Conservation (phyloP, 768 basidiomycete species). For the Hirschioporus abietinus region DNA sequence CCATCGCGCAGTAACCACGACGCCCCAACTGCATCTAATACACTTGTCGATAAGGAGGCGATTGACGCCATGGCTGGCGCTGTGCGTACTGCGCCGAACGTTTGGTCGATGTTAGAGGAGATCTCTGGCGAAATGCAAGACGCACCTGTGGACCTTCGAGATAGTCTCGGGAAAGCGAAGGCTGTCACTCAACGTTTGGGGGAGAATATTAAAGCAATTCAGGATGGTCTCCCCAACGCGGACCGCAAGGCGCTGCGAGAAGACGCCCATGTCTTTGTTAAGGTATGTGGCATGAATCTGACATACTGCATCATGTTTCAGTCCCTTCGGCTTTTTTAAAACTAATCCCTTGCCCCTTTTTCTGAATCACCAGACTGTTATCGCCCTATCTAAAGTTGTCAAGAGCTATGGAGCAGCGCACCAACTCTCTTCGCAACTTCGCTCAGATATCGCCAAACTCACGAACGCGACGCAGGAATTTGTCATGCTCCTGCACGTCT, state of each 20-base stretch:
- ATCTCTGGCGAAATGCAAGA: slow-evolving; percentile 42
- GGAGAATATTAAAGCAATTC: slow-evolving; percentile 51
- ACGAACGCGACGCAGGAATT: slow-evolving; percentile 85
- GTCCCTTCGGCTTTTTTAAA: background rate
- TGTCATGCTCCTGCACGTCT: slow-evolving; percentile 80
- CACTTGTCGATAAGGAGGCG: slow-evolving; percentile 71
- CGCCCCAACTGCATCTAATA: slow-evolving; percentile 34
- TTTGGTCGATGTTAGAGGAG: slow-evolving; percentile 80
- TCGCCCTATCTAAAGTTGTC: slow-evolving; percentile 68
- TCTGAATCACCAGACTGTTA: slow-evolving; percentile 49
- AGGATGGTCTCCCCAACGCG: slow-evolving; percentile 46
- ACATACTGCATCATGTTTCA: slow-evolving; percentile 3
- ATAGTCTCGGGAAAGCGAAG: slow-evolving; percentile 56
- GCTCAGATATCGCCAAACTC: slow-evolving; percentile 67
- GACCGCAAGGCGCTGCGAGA: slow-evolving; percentile 65
- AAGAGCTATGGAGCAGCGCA: slow-evolving; percentile 55
- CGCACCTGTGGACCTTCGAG: slow-evolving; percentile 39
- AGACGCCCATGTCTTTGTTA: slow-evolving; percentile 76
- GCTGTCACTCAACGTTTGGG: slow-evolving; percentile 58
- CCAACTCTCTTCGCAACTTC: slow-evolving; percentile 54
- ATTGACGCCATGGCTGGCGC: slow-evolving; percentile 75
- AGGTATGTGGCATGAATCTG: slow-evolving; percentile 39
- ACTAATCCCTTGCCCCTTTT: slow-evolving; percentile 8
- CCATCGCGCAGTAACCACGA: slow-evolving; percentile 11
- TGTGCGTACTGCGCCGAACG: slow-evolving; percentile 70